A percentile compares a stretch with the other conserved stretches of the same genome.
These are phyloP conservation scores for Hanseniaspora pseudoguilliermondii DNA, from an alignment of 805 yeast genomes.

Conservation along the genomic window DNA sequence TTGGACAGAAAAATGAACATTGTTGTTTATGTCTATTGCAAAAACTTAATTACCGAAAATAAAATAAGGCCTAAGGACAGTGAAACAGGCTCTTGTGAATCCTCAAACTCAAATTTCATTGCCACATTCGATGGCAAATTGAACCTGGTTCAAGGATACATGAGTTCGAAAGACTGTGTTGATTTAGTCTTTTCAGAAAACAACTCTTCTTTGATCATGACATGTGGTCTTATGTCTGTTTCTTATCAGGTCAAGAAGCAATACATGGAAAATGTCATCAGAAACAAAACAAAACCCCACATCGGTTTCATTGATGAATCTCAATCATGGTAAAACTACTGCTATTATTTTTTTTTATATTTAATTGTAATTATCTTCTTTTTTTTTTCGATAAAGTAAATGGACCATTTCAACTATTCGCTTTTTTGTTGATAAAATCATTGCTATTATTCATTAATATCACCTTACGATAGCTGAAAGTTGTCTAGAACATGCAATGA, in stretches of 20 bases:
- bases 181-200: neutral
- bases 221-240: slow-evolving; percentile 45
- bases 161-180: neutral
- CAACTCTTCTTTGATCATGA: slow-evolving; percentile 32
- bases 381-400: neutral
- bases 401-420: neutral
- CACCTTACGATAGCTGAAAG: too few species aligned
- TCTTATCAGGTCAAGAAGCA: slow-evolving; percentile 41
- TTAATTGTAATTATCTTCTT: neutral
- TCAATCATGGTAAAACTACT: slow-evolving; percentile 38
- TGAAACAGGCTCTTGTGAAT: neutral
- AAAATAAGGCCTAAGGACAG: neutral
- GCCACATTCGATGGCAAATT: neutral
- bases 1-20: neutral
- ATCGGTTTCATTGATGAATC: slow-evolving; percentile 48
- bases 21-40: neutral
- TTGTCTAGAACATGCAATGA: too few species aligned
- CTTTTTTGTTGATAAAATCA: too few species aligned
- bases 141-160: neutral
- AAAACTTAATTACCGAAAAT: neutral
- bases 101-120: neutral
- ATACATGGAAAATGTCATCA: slow-evolving; percentile 27
- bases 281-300: slow-evolving; percentile 26
- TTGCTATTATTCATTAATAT: too few species aligned
- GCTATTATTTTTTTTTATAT: neutral